Base-by-base conservation (phyloP, 371 early-diverging fungal genomes). In the Rhizopus stolonifer region DNA sequence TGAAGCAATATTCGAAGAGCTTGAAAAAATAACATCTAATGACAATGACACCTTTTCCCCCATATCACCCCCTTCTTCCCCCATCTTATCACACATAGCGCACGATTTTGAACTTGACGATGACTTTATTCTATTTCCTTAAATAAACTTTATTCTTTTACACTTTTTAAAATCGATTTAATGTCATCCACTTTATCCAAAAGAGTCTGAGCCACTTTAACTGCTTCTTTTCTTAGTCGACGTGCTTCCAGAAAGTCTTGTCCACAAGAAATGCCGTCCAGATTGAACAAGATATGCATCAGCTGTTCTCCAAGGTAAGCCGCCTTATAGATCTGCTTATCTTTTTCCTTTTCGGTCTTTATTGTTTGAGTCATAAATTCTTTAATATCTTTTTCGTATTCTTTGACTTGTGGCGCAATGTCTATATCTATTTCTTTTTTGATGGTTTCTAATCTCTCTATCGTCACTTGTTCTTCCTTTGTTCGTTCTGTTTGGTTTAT, bases 151-250 rank as follows among this genome's bases (percentile, higher is more conserved):
- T 22, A 17, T 3, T 42, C 33, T 19, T 15, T 15, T 26, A 44
- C 31, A 52, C 49, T 56, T 42, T 58, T 62, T 19, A 62, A 44
- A 15, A 59, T 18, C 1, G 56, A 49, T 36, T 67, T 67, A 21
- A 63, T 63, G 39, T 59, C 64, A 53, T 64, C 64, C 29, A 56
- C 39, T 40, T 44, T 59, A 38, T 64, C 64, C 29, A 64, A 46
- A 7, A 64, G 56, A 0, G 33, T 21, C 39, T 64, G 64, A 33
- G 64, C 52, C 0, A 10, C 11, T 18, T 56, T 51, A 0, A 64
- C 64, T 0, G 48, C 9, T 13, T 59, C 53, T 22, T 64, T 64
- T 59, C 64, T 50, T 21, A 31, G 11, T 31, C 52, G 52, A 14
- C 64, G 55, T 10, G 64, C 64, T n/a, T 45, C 22, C 3, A 54